These are phyloP conservation scores for Magnolia changhungtana DNA, from an alignment of 164 flowering plant genomes.

Conservation along the genomic window DNA sequence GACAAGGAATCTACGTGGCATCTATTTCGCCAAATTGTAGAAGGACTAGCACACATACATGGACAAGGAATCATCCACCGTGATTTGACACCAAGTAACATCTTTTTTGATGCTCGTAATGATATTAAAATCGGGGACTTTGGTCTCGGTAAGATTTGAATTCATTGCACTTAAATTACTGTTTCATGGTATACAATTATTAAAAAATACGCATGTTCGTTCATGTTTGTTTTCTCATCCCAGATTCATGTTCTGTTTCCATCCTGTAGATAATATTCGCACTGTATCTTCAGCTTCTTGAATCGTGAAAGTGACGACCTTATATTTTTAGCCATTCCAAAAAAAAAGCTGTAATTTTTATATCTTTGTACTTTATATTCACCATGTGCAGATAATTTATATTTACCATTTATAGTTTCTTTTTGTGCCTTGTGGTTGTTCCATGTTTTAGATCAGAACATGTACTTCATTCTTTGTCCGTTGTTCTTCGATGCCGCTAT, in stretches of 20 bases:
- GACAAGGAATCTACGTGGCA: conserved; percentile 85
- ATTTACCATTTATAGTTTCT: too few relatives aligned
- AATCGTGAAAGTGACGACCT: too few relatives aligned
- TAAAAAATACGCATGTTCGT: neutral
- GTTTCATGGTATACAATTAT: neutral
- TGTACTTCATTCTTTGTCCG: too few relatives aligned
- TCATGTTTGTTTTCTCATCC: neutral
- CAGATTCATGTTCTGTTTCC: neutral
- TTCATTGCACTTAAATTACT: neutral
- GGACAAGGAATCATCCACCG: conserved; percentile 97
- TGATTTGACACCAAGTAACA: conserved; percentile 90
- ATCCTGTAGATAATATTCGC: neutral
- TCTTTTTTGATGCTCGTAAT: conserved; percentile 93
- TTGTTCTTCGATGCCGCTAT: too few relatives aligned
- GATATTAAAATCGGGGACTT: conserved; percentile 98
- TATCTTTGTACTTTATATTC: too few relatives aligned
- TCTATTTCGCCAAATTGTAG: conserved; percentile 91
- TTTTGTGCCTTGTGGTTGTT: too few relatives aligned
- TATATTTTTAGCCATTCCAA: too few relatives aligned
- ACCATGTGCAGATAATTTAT: too few relatives aligned
- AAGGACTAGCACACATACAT: conserved; percentile 94
- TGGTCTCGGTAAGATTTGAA: conserved; percentile 77
- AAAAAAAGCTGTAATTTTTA: too few relatives aligned
- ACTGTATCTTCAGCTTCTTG: too few relatives aligned
- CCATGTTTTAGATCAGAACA: too few relatives aligned